These are phyloP conservation scores for Myriosclerotinia curreyana DNA, from an alignment of 2,329 filamentous ascomycete species.

Conservation along the genomic window DNA sequence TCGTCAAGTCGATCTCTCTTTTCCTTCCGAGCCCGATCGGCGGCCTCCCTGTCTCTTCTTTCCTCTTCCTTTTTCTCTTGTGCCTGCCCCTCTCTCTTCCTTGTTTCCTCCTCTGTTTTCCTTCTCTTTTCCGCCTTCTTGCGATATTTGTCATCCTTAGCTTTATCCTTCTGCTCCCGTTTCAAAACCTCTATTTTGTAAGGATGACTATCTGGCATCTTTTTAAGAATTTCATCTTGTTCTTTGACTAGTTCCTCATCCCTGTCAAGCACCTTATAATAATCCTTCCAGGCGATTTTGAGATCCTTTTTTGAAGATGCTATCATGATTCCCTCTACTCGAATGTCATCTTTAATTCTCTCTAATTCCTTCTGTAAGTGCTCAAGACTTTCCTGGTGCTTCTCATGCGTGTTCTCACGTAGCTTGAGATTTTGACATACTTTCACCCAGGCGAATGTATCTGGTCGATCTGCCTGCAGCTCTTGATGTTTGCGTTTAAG, in stretches of 20 bases:
- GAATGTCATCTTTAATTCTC: background rate
- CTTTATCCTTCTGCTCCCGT: background rate
- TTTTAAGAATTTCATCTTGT: background rate
- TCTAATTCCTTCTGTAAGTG: background rate
- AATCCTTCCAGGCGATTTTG: background rate
- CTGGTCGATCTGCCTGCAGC: background rate
- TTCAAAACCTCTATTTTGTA: constrained; percentile 6
- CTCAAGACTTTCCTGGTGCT: background rate
- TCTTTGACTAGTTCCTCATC: background rate
- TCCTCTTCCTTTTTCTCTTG: background rate
- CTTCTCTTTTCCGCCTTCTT: background rate
- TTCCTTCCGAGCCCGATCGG: background rate
- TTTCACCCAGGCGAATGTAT: background rate
- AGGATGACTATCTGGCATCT: background rate
- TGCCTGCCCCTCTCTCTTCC: background rate
- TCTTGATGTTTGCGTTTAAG: background rate
- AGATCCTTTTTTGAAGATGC: background rate
- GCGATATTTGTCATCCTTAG: background rate
- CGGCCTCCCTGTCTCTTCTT: background rate
- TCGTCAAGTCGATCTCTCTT: background rate
- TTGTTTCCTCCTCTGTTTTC: background rate
- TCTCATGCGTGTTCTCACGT: background rate
- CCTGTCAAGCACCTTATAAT: background rate
- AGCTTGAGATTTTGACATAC: background rate
- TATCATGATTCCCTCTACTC: background rate